Percentiles rank a stretch among this genome's conserved stretches.
phyloP scores from a whole-genome alignment of 352 stramenopile genomes.

The Phytophthora tubulina region DNA sequence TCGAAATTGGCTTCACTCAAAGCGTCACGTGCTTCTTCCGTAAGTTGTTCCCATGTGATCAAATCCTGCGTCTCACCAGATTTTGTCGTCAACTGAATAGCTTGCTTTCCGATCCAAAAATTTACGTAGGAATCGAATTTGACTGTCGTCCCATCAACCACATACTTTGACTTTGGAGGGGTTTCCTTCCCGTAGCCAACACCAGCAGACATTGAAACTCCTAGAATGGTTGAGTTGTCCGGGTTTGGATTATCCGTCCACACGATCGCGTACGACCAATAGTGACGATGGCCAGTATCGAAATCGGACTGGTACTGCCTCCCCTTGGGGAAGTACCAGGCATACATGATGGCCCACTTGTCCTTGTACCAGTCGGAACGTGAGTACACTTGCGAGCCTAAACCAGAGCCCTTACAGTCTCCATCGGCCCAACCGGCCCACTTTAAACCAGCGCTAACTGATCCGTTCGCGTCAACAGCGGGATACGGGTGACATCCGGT shows the following conservation, averaged over 20 bases:
- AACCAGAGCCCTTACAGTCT: constrained; percentile 27
- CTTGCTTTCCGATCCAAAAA: constrained; percentile 2
- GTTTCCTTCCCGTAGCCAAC: constrained; percentile 6
- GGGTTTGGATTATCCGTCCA: constrained; percentile 8
- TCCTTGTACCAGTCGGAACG: constrained; percentile 33
- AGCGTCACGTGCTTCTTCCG: constrained; percentile 2
- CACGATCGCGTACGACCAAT: constrained; percentile 17
- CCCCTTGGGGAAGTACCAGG: constrained; percentile 31
- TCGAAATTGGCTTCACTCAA: constrained; percentile 11
- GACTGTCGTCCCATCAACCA: constrained; percentile 8
- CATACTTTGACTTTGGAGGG: constrained; percentile 20
- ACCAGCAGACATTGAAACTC: constrained; percentile 26
- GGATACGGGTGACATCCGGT: constrained; percentile 23
- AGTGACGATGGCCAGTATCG: constrained; percentile 9
- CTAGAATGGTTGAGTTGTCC: constrained; percentile 27
- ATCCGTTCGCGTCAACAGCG: constrained; percentile 18
- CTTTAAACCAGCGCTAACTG: constrained; percentile 18
- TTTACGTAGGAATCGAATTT: constrained; percentile 11
- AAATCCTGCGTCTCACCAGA: constrained; percentile 13
- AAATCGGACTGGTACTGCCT: background rate
- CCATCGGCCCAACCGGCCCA: constrained; percentile 21
- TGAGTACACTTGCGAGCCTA: constrained; percentile 40
- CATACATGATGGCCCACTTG: constrained; percentile 37
- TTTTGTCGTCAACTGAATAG: constrained; percentile 1
- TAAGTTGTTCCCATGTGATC: constrained; percentile 31